Evolutionary conservation across 2,329 filamentous ascomycete genomes (phyloP).

Genomic region (Sporothrix schenckii): DNA sequence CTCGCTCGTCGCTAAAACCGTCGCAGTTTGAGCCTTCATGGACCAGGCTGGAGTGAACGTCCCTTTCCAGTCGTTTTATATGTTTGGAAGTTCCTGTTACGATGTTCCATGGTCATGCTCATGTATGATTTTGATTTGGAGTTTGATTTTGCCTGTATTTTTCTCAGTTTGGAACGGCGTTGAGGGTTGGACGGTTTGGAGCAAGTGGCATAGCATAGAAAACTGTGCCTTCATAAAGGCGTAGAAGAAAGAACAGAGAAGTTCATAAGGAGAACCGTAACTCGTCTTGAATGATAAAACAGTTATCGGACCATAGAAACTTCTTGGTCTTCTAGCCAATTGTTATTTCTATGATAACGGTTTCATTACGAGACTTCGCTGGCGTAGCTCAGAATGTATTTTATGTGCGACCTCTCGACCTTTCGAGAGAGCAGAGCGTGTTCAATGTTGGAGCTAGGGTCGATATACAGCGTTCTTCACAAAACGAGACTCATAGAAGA

Average conservation of each 20-base stretch:
- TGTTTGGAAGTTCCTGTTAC: neutral
- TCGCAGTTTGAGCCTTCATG: neutral
- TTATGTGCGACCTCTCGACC: too few species aligned
- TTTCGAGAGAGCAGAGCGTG: too few species aligned
- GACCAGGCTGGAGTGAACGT: too few species aligned
- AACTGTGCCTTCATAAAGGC: neutral
- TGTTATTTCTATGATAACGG: too few species aligned
- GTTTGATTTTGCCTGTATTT: neutral
- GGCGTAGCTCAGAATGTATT: too few species aligned
- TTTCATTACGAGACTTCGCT: too few species aligned
- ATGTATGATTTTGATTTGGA: neutral
- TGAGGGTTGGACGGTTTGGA: neutral
- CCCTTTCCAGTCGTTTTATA: neutral
- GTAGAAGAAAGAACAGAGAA: neutral
- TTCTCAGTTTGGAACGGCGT: conserved; percentile 1
- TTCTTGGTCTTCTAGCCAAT: too few species aligned
- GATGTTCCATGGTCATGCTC: neutral
- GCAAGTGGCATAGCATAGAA: neutral
- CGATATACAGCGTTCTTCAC: neutral
- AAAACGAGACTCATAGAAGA: neutral
- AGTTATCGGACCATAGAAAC: too few species aligned
- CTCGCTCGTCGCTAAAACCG: neutral
- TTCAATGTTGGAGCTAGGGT: too few species aligned
- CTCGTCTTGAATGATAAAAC: neutral
- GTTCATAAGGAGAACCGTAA: neutral